phyloP scores from a whole-genome alignment of 2,329 filamentous ascomycete species.

The Aspergillus spinulosporus region DNA sequence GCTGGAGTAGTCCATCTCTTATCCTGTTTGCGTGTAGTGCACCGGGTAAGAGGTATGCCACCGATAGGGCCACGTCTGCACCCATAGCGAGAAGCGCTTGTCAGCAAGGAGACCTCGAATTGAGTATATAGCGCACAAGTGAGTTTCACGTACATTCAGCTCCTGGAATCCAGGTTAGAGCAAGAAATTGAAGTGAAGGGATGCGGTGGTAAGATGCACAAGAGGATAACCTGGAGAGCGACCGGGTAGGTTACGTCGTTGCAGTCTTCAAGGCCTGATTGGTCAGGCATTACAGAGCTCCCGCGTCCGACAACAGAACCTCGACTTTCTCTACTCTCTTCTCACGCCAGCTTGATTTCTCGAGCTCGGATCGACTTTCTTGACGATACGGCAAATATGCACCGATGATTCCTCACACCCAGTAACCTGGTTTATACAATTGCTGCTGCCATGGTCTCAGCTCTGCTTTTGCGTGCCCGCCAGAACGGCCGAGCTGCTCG shows the following conservation, averaged over 20 bases:
- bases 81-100: constrained; percentile 14
- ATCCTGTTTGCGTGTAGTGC: constrained; percentile 16
- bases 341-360: not conserved
- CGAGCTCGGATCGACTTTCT: not conserved
- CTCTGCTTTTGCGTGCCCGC: constrained; percentile 33
- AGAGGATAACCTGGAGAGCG: constrained; percentile 11
- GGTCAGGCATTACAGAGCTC: constrained; percentile 20
- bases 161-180: constrained; percentile 10
- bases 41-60: constrained; percentile 19
- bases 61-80: constrained; percentile 25
- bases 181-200: not conserved
- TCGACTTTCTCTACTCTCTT: constrained; percentile 15
- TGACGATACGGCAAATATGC: not conserved
- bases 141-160: constrained; percentile 23
- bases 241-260: constrained; percentile 25
- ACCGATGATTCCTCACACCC: not conserved
- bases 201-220: constrained; percentile 5
- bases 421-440: constrained; percentile 13
- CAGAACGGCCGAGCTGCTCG: constrained; percentile 24
- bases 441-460: constrained; percentile 30
- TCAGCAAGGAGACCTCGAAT: constrained; percentile 10
- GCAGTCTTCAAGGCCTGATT: constrained; percentile 21
- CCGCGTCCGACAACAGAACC: constrained; percentile 10
- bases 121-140: not conserved
- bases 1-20: constrained; percentile 65